These are phyloP conservation scores for Monascus purpureus DNA, from an alignment of 495 filamentous ascomycete genomes.

Conservation along the genomic window DNA sequence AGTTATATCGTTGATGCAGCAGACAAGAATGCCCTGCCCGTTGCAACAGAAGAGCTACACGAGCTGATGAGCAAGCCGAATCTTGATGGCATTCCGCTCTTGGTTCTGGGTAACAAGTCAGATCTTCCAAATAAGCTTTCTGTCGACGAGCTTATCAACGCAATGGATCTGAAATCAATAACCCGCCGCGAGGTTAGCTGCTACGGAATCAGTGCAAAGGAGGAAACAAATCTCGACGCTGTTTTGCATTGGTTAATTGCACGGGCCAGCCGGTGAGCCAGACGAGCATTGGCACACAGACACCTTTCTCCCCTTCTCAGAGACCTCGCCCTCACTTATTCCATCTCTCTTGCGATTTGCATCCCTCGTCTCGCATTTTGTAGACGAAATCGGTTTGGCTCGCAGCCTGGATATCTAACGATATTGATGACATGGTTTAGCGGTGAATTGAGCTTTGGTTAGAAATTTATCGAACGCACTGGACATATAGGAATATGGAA, in stretches of 20 bases:
- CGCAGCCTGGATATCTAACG: too few relatives aligned
- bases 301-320: too few relatives aligned
- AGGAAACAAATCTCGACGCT: constrained; percentile 96
- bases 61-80: constrained; percentile 71
- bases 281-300: too few relatives aligned
- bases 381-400: too few relatives aligned
- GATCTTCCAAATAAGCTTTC: constrained; percentile 77
- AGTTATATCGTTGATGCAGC: constrained; percentile 93
- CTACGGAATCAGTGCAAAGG: constrained; percentile 96
- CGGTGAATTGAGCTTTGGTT: too few relatives aligned
- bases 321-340: too few relatives aligned
- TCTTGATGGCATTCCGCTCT: constrained; percentile 77
- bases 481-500: too few relatives aligned
- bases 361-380: too few relatives aligned
- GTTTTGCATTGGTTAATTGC: constrained; percentile 96
- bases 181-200: constrained; percentile 92
- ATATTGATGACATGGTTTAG: too few relatives aligned
- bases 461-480: too few relatives aligned
- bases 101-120: constrained; percentile 97
- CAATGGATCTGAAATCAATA: constrained; percentile 77
- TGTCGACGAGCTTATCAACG: constrained; percentile 91
- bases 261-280: constrained; percentile 45
- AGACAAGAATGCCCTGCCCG: constrained; percentile 64
- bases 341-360: too few relatives aligned
- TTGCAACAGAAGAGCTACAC: constrained; percentile 86